Percentiles rank a stretch among this genome's conserved stretches.
Evolutionary conservation across 305 asterid species (phyloP).

Genomic region (Solanum hybrid): DNA sequence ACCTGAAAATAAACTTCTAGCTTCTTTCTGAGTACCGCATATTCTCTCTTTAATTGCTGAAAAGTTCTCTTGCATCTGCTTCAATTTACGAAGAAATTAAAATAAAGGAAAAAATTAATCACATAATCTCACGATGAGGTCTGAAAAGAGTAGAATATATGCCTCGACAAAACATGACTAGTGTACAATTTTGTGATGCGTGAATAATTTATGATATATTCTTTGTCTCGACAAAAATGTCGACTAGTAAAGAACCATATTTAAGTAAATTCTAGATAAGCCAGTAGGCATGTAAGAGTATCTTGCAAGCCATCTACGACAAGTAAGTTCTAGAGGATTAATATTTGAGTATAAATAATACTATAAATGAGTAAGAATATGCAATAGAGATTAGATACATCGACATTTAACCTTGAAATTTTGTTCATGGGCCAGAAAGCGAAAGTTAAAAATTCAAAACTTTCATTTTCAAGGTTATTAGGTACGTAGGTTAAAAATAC

Average conservation of each 20-base stretch:
- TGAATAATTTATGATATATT: neutral
- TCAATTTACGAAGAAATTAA: neutral
- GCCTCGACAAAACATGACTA: neutral
- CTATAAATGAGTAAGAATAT: neutral
- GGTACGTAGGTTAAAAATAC: neutral
- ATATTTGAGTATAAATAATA: neutral
- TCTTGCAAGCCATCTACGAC: neutral
- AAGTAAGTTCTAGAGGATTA: neutral
- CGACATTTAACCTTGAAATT: too few species aligned
- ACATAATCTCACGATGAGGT: neutral
- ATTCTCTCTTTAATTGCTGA: constrained; percentile 65
- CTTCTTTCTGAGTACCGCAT: constrained; percentile 53
- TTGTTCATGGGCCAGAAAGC: neutral
- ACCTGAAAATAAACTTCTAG: constrained; percentile 78
- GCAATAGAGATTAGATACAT: neutral
- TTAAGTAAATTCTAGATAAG: neutral
- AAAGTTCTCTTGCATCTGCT: constrained; percentile 64
- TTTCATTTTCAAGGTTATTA: neutral
- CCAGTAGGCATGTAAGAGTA: neutral
- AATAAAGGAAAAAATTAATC: neutral
- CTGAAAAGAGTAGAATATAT: neutral
- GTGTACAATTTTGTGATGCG: neutral
- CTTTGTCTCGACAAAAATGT: neutral
- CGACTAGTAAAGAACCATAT: neutral
- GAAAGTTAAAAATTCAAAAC: neutral